Evolutionary conservation across 768 basidiomycete species (phyloP).

Genomic region (Auricularia cornea): DNA sequence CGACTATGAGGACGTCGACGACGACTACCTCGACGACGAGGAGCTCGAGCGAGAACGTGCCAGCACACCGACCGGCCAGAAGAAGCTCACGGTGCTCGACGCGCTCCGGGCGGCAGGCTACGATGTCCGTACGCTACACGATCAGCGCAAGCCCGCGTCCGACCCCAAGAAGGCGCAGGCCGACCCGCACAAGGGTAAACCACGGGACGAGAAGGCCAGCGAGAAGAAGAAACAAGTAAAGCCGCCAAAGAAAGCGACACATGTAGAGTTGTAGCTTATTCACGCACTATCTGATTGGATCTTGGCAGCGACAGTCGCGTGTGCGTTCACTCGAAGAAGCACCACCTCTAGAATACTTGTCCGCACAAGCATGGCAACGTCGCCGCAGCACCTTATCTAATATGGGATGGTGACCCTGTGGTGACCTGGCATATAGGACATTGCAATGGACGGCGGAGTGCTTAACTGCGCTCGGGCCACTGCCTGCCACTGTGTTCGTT

Average conservation of each 20-base stretch:
- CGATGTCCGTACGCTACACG: conserved; percentile 32
- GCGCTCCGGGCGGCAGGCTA: conserved; percentile 46
- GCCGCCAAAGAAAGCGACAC: background rate
- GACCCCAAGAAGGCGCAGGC: conserved; percentile 20
- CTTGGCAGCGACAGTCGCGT: background rate
- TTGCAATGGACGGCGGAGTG: too few relatives aligned
- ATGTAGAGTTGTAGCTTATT: background rate
- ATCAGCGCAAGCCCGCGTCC: conserved; percentile 27
- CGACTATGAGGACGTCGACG: conserved; percentile 9
- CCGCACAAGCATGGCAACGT: too few relatives aligned
- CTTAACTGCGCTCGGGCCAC: too few relatives aligned
- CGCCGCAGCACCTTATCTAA: too few relatives aligned
- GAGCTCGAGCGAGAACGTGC: conserved; percentile 32
- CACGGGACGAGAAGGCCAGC: conserved; percentile 2
- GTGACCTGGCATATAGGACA: too few relatives aligned
- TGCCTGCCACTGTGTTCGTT: too few relatives aligned
- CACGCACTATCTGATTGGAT: background rate
- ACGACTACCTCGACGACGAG: conserved; percentile 26
- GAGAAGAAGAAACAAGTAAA: conserved; percentile 4
- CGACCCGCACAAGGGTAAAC: conserved; percentile 1
- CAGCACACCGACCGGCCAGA: background rate
- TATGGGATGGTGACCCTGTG: too few relatives aligned
- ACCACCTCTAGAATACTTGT: too few relatives aligned
- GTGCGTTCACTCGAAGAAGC: background rate
- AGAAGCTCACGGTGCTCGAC: conserved; percentile 27